Evolutionary conservation across 352 stramenopile genomes (phyloP).

Genomic region (Phytophthora sansomeana): DNA sequence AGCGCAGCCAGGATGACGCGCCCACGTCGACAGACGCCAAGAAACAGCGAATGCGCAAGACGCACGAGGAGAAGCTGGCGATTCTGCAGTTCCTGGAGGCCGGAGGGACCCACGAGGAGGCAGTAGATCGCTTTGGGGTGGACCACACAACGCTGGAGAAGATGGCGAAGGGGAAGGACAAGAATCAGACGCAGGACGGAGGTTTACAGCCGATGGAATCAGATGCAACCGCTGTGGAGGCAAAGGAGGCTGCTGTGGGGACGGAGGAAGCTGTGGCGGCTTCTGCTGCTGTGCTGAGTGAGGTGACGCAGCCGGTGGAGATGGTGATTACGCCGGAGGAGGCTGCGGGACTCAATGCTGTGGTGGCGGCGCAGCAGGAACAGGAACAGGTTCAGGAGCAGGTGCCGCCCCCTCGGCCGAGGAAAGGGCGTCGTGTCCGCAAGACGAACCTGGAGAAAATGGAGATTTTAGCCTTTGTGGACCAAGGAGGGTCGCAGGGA

Average conservation of each 20-base stretch:
- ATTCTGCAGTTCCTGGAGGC: constrained; percentile 18
- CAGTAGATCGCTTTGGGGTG: background rate
- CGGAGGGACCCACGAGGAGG: background rate
- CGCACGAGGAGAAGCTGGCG: constrained; percentile 54
- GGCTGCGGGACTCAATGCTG: constrained; percentile 19
- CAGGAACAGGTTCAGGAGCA: constrained; percentile 6
- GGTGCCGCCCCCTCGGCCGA: constrained; percentile 17
- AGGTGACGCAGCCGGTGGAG: constrained; percentile 15
- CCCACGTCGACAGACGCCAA: constrained; percentile 5
- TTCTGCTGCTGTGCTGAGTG: constrained; percentile 6
- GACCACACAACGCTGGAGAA: background rate
- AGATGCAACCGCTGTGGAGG: constrained; percentile 8
- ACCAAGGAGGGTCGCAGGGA: constrained; percentile 79
- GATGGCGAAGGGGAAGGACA: background rate
- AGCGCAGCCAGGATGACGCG: constrained; percentile 17
- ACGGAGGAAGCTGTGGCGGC: background rate
- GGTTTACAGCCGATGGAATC: background rate
- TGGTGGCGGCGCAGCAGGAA: constrained; percentile 1
- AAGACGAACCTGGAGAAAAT: constrained; percentile 89
- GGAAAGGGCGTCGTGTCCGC: constrained; percentile 71
- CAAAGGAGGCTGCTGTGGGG: background rate
- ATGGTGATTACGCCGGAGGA: constrained; percentile 28
- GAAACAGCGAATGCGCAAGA: constrained; percentile 58
- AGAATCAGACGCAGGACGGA: constrained; percentile 7
- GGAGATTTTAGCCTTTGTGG: constrained; percentile 82